phyloP scores from a whole-genome alignment of 1,284 basidiomycete species.

The Wolfiporia cocos region DNA sequence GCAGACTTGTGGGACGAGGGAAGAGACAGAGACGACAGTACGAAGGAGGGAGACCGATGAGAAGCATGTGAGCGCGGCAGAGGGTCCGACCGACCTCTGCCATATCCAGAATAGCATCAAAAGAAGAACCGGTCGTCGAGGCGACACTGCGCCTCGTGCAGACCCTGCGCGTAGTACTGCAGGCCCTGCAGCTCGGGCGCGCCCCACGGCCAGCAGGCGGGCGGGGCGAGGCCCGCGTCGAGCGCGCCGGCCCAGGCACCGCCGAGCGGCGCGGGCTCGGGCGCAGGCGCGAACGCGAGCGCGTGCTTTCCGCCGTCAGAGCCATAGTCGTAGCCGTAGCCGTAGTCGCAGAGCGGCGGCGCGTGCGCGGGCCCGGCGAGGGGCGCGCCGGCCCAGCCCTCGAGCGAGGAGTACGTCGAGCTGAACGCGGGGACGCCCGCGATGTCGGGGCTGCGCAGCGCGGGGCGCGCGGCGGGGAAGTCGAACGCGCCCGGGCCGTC shows the following conservation, averaged over 20 bases:
- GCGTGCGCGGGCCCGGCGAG: slow-evolving; percentile 15
- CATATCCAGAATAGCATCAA: too few relatives aligned
- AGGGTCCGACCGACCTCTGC: too few relatives aligned
- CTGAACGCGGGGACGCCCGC: slow-evolving; percentile 5
- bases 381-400: slow-evolving; percentile 22
- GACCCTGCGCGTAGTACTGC: slow-evolving; percentile 11
- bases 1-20: too few relatives aligned
- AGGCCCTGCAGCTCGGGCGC: slow-evolving; percentile 6
- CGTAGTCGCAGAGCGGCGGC: slow-evolving; percentile 6
- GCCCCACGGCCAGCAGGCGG: slow-evolving; percentile 1
- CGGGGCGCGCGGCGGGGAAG: slow-evolving; percentile 5
- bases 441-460: slow-evolving; percentile 4
- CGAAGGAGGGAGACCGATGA: neutral
- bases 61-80: too few relatives aligned
- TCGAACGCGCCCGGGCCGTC: slow-evolving; percentile 8
- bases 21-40: too few relatives aligned
- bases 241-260: slow-evolving; percentile 15
- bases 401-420: slow-evolving; percentile 26
- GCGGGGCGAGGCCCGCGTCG: slow-evolving; percentile 7
- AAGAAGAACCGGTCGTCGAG: slow-evolving; percentile 21
- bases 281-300: slow-evolving; percentile 20
- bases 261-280: slow-evolving; percentile 15
- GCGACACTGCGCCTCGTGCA: slow-evolving; percentile 12
- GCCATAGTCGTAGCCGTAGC: too few relatives aligned
- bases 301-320: slow-evolving; percentile 22